phyloP scores from a whole-genome alignment of 2,329 filamentous ascomycete species.

The Coleophoma cylindrospora region DNA sequence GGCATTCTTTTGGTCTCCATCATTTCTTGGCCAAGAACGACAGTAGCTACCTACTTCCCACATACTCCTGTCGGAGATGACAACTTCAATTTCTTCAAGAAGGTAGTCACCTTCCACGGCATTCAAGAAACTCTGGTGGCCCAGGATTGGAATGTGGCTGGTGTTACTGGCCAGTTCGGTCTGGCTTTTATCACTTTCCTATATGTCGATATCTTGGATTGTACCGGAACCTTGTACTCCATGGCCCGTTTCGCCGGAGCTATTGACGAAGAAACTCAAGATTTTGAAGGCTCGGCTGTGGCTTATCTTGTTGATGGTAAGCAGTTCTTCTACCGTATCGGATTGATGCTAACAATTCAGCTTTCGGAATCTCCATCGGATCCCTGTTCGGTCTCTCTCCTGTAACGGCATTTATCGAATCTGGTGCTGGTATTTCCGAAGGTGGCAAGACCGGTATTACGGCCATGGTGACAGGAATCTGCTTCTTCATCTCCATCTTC shows the following conservation, averaged over 20 bases:
- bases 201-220: slow-evolving; percentile 83
- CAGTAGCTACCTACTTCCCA: slow-evolving; percentile 75
- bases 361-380: slow-evolving; percentile 68
- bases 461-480: slow-evolving; percentile 68
- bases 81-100: slow-evolving; percentile 78
- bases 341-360: neutral
- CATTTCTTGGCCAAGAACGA: slow-evolving; percentile 78
- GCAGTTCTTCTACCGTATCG: neutral
- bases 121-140: slow-evolving; percentile 64
- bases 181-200: slow-evolving; percentile 82
- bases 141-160: slow-evolving; percentile 64
- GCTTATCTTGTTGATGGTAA: slow-evolving; percentile 76
- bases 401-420: slow-evolving; percentile 81
- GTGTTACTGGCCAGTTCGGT: slow-evolving; percentile 65
- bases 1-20: slow-evolving; percentile 79
- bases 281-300: slow-evolving; percentile 77
- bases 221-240: slow-evolving; percentile 78
- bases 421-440: slow-evolving; percentile 82
- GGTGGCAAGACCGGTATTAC: slow-evolving; percentile 79
- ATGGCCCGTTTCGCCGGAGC: slow-evolving; percentile 79
- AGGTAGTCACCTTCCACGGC: slow-evolving; percentile 76
- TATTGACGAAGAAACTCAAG: slow-evolving; percentile 74
- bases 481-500: slow-evolving; percentile 82
- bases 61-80: slow-evolving; percentile 62
- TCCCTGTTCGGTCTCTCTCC: slow-evolving; percentile 71